These are phyloP conservation scores for Salinomyces thailandicus DNA, from an alignment of 2,329 filamentous ascomycete genomes.

Conservation along the genomic window DNA sequence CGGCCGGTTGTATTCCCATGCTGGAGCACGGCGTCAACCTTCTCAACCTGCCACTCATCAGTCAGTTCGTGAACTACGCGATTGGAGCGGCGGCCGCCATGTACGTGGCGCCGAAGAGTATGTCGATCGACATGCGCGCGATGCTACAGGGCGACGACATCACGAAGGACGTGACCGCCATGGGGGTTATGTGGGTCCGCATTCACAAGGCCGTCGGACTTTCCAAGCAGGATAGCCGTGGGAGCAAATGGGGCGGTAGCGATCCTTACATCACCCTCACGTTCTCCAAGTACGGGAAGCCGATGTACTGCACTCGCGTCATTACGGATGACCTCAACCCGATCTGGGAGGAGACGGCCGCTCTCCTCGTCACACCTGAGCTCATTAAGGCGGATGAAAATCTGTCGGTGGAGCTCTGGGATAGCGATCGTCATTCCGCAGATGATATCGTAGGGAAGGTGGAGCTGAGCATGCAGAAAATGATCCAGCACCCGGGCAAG, in stretches of 20 bases:
- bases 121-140: slow-evolving; percentile 83
- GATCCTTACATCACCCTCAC: slow-evolving; percentile 92
- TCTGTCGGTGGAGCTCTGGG: slow-evolving; percentile 89
- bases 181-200: slow-evolving; percentile 84
- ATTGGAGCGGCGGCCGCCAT: slow-evolving; percentile 78
- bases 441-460: slow-evolving; percentile 95
- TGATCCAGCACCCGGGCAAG: slow-evolving; percentile 85
- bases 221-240: slow-evolving; percentile 81
- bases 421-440: slow-evolving; percentile 81
- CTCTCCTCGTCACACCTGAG: slow-evolving; percentile 76
- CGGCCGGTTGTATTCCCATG: slow-evolving; percentile 85
- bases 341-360: slow-evolving; percentile 79
- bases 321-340: slow-evolving; percentile 93
- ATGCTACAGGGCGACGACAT: slow-evolving; percentile 87
- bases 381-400: slow-evolving; percentile 90
- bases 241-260: slow-evolving; percentile 74
- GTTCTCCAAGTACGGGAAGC: slow-evolving; percentile 94
- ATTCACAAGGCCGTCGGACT: slow-evolving; percentile 81
- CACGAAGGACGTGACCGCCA: slow-evolving; percentile 73
- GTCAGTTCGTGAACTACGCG: slow-evolving; percentile 93
- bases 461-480: slow-evolving; percentile 84
- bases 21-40: slow-evolving; percentile 84
- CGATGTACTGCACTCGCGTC: slow-evolving; percentile 93
- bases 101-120: slow-evolving; percentile 81
- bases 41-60: slow-evolving; percentile 82